Percentiles rank a stretch among this genome's conserved stretches.
Conservation (phyloP, 805 yeast genomes). For the Saccharomycopsis fermentans region DNA sequence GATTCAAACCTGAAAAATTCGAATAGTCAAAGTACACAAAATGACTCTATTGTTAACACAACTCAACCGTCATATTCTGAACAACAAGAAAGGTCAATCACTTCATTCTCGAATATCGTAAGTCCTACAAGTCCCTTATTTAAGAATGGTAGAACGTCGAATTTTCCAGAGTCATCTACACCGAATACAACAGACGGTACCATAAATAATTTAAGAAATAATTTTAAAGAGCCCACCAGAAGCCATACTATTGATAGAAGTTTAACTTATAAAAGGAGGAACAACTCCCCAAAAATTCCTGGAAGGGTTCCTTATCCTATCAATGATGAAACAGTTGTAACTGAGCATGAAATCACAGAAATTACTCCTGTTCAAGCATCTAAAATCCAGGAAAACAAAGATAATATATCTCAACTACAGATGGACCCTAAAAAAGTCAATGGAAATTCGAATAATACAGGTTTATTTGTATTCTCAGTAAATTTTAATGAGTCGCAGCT, state of each 20-base stretch:
- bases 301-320: neutral
- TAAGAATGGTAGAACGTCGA: neutral
- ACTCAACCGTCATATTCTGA: neutral
- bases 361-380: no score
- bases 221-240: neutral
- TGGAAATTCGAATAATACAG: neutral
- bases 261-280: neutral
- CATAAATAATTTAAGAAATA: neutral
- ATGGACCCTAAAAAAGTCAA: neutral
- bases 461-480: neutral
- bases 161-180: neutral
- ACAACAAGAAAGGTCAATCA: neutral
- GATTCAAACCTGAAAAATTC: neutral
- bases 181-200: neutral
- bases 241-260: neutral
- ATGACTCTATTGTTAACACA: neutral
- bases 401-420: neutral
- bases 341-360: neutral
- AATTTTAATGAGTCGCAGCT: neutral
- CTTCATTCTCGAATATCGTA: neutral
- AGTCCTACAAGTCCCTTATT: neutral
- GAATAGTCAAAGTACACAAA: neutral
- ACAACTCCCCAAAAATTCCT: neutral
- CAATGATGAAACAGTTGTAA: neutral
- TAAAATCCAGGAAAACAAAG: no score